Base-by-base conservation (phyloP, 108 stramenopile species). In the Aurantiochytrium sp. region DNA sequence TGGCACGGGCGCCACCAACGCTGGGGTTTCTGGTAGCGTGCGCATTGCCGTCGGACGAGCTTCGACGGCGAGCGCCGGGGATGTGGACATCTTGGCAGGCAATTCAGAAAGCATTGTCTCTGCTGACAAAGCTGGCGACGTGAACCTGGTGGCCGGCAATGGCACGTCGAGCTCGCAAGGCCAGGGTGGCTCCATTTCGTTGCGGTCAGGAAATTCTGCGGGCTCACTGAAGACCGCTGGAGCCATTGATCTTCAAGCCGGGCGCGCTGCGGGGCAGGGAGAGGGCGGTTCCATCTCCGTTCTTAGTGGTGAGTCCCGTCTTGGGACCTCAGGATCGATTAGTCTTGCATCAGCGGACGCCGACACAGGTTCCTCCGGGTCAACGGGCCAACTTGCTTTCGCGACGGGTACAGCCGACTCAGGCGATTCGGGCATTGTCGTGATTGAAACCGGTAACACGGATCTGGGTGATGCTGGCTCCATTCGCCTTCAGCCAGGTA, bases 71-170 rank as follows among this genome's bases (percentile, higher is more conserved):
- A 72, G 89, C 19, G 90, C 91, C 51, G 93, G 93, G 5, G 35
- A 58, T 19, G 59, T 93, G 12, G 45, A 19, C 10, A 89, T 93
- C 10, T 42, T 55, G 29, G 92, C 93, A 5, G 87, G 90, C 0
- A 89, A 93, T 58, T 72, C 91, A 6, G 92, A 89, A 5, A 21
- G 12, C 44, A 35, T 58, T 14, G 21, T 5, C 73, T 25, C 4
- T 12, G 0, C 0, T 6, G 23, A 53, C 28, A 25, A 23, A 14
- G 73, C 49, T 25, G 73, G 73, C n/a, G 28, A 60, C 88, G 16
- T 88, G 29, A 6, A n/a, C 44, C 6, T 88, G n/a, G 10, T 28
- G 12, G 73, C 73, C 16, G 73, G 73, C 51, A 83, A 83, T 3
- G 73, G 73, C n/a, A 83, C 44, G 23, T 10, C 16, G 21, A 53